These are phyloP conservation scores for Hysterangium stoloniferum DNA, from an alignment of 768 basidiomycete species.

Conservation along the genomic window DNA sequence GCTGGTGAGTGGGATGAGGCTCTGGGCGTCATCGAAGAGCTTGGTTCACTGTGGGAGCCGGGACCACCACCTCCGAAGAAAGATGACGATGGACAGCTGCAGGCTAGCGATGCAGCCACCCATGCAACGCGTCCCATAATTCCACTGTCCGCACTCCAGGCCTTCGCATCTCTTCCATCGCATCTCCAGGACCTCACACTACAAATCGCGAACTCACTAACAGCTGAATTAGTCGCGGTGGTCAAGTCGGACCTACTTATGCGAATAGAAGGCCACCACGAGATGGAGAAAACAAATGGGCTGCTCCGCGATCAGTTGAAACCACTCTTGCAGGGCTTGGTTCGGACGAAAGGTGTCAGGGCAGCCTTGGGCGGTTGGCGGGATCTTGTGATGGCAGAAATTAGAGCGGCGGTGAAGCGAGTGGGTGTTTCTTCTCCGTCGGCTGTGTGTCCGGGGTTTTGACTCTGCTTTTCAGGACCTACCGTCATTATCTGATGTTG, in stretches of 20 bases:
- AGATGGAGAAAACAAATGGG: conserved; percentile 25
- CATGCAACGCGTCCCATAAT: conserved; percentile 26
- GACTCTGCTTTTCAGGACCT: conserved; percentile 38
- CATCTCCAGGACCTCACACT: conserved; percentile 64
- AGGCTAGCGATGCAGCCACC: not conserved
- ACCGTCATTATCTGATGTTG: conserved; percentile 45
- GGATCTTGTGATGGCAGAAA: conserved; percentile 54
- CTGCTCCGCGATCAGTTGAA: conserved; percentile 55
- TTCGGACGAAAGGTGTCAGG: conserved; percentile 61
- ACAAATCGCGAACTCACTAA: conserved; percentile 70
- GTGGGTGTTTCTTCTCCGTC: conserved; percentile 34
- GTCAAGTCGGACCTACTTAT: conserved; percentile 59
- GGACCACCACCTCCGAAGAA: conserved; percentile 13
- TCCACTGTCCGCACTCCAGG: conserved; percentile 58
- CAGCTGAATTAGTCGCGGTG: conserved; percentile 67
- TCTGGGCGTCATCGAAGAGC: conserved; percentile 60
- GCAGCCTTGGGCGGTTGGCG: conserved; percentile 66
- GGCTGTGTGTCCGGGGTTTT: not conserved
- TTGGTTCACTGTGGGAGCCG: conserved; percentile 50
- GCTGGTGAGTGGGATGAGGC: conserved; percentile 88
- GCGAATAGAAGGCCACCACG: conserved; percentile 30
- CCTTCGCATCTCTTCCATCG: conserved; percentile 67
- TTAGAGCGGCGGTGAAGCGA: conserved; percentile 48
- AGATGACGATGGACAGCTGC: conserved; percentile 14
- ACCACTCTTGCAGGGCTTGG: conserved; percentile 71